Conservation (phyloP, 106 monocot genomes). For the Amphibolis antarctica region DNA sequence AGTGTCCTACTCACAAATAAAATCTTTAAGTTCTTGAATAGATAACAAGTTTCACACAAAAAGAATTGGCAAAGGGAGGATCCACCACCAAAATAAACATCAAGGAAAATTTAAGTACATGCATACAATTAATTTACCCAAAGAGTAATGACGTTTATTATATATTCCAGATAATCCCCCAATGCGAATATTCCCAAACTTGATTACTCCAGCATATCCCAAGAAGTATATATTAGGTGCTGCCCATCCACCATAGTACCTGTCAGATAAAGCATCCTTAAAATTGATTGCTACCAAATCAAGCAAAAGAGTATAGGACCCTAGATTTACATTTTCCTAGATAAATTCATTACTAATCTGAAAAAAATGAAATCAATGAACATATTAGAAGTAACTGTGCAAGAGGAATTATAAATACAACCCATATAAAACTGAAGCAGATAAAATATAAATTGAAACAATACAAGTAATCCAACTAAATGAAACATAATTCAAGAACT, state of each 20-base stretch:
- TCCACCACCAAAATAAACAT: neutral
- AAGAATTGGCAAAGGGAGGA: neutral
- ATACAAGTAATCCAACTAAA: too few relatives aligned
- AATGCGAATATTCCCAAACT: slow-evolving; percentile 87
- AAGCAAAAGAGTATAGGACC: neutral
- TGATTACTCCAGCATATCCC: slow-evolving; percentile 73
- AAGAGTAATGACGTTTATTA: slow-evolving; percentile 40
- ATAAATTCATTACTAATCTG: too few relatives aligned
- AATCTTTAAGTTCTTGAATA: neutral
- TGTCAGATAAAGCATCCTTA: neutral
- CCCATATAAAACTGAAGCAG: too few relatives aligned
- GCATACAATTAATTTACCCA: slow-evolving; percentile 38
- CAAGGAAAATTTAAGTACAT: neutral
- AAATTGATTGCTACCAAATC: neutral
- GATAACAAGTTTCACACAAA: neutral
- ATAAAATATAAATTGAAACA: too few relatives aligned
- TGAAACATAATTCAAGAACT: too few relatives aligned
- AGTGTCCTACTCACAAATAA: slow-evolving; percentile 46
- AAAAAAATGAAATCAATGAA: too few relatives aligned
- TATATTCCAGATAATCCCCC: slow-evolving; percentile 91
- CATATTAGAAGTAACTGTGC: too few relatives aligned
- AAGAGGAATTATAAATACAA: too few relatives aligned
- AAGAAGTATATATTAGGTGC: slow-evolving; percentile 73
- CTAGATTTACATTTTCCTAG: neutral
- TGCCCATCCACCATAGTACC: slow-evolving; percentile 80